A percentile compares a stretch with the other conserved stretches of the same genome.
These are phyloP conservation scores for Hypoxylon sp. DNA, from an alignment of 2,329 filamentous ascomycete genomes.

Conservation along the genomic window DNA sequence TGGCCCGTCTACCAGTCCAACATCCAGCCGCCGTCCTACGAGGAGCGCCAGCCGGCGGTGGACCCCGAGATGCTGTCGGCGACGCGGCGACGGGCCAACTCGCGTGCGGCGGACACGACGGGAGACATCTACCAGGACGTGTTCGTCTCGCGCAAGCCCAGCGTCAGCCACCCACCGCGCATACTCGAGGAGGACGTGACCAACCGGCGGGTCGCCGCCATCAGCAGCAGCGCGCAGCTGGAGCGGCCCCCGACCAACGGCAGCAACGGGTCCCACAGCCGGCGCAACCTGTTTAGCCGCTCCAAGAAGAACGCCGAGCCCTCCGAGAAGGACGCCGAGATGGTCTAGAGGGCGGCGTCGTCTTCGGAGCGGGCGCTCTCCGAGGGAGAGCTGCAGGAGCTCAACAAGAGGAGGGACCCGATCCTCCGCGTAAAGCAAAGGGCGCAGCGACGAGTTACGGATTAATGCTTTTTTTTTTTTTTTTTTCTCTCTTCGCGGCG, in stretches of 20 bases:
- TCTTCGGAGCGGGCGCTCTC: not conserved
- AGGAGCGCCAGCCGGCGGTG: conserved; percentile 31
- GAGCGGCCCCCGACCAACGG: conserved; percentile 33
- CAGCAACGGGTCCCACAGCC: conserved; percentile 27
- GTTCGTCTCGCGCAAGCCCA: conserved; percentile 52
- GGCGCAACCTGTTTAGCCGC: conserved; percentile 34
- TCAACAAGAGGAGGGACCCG: too few species aligned
- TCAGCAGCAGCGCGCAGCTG: conserved; percentile 34
- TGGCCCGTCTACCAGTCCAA: conserved; percentile 68
- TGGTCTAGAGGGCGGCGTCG: conserved; percentile 29
- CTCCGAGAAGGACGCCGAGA: conserved; percentile 35
- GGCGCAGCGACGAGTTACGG: not conserved
- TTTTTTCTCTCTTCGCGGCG: too few species aligned
- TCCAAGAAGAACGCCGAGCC: conserved; percentile 32
- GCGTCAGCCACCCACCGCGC: conserved; percentile 35
- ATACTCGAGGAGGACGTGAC: conserved; percentile 40
- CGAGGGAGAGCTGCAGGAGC: not conserved
- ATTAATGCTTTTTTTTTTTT: too few species aligned
- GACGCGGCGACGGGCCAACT: conserved; percentile 41
- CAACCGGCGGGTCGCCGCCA: conserved; percentile 42
- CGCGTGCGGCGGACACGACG: conserved; percentile 36
- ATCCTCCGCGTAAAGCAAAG: too few species aligned
- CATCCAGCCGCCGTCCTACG: conserved; percentile 46
- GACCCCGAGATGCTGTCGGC: conserved; percentile 40
- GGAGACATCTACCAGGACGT: conserved; percentile 55